Conservation (phyloP, 441 rosid genomes). For the Rhodomyrtus psidioides region DNA sequence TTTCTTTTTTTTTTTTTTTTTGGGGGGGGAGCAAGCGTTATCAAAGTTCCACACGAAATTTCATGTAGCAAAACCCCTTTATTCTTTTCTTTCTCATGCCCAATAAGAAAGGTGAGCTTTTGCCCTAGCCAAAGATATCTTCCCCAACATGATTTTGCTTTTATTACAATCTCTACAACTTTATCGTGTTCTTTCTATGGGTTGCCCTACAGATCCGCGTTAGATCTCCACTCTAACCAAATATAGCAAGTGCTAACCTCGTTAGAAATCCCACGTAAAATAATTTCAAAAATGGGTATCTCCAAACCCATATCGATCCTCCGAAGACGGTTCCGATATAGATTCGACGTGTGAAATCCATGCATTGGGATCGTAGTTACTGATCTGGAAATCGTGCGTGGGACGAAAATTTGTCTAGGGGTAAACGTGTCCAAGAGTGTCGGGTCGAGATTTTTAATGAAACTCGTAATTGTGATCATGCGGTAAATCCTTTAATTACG, state of each 20-base stretch:
- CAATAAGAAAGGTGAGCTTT: neutral
- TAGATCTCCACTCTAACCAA: neutral
- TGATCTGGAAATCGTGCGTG: neutral
- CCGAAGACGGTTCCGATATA: accelerated
- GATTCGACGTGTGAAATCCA: neutral
- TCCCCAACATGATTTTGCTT: neutral
- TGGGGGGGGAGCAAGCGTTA: neutral
- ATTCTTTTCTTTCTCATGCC: neutral
- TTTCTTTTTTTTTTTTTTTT: neutral
- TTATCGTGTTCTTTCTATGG: neutral
- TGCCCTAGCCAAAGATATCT: neutral
- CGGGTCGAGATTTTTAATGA: neutral
- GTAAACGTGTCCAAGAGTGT: neutral
- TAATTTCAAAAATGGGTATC: neutral
- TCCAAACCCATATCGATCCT: no score
- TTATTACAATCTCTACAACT: neutral
- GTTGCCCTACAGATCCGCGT: neutral
- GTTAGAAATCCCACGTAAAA: neutral
- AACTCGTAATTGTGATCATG: neutral
- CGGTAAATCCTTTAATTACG: neutral
- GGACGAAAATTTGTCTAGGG: neutral
- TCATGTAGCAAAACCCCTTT: neutral
- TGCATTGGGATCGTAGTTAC: neutral
- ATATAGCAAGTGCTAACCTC: accelerated
- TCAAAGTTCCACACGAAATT: neutral